Percentiles rank a stretch among this genome's conserved stretches.
phyloP scores from a whole-genome alignment of 352 stramenopile genomes.

The Phytophthora pisi region DNA sequence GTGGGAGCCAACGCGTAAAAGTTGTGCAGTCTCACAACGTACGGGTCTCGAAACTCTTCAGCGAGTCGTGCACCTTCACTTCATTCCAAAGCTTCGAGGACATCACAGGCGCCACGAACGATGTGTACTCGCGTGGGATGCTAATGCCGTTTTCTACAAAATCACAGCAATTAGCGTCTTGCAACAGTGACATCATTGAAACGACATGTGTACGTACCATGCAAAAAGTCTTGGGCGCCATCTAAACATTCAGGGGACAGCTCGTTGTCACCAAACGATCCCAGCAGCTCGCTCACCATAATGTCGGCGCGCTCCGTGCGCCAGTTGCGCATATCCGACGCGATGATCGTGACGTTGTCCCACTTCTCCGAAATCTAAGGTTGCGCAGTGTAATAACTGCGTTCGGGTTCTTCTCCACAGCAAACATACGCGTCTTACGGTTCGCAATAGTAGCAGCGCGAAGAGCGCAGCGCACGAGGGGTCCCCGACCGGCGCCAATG shows the following conservation, averaged over 20 bases:
- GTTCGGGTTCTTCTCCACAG: constrained; percentile 99
- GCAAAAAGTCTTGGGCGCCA: constrained; percentile 92
- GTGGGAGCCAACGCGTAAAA: constrained; percentile 85
- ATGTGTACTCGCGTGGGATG: constrained; percentile 94
- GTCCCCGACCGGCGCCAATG: constrained; percentile 95
- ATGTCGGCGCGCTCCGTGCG: constrained; percentile 90
- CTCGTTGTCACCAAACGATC: constrained; percentile 98
- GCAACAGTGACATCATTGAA: neutral
- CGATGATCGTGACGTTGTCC: constrained; percentile 87
- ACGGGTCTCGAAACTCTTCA: constrained; percentile 96
- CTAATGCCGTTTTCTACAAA: constrained; percentile 79
- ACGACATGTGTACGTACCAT: constrained; percentile 47
- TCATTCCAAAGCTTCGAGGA: constrained; percentile 94
- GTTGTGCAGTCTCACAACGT: constrained; percentile 97
- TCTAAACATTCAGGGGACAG: constrained; percentile 99
- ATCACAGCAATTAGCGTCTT: constrained; percentile 12
- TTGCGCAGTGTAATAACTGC: constrained; percentile 95
- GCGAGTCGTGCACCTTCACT: constrained; percentile 74
- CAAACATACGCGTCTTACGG: constrained; percentile 90
- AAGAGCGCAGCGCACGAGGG: constrained; percentile 92
- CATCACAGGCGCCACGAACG: constrained; percentile 95
- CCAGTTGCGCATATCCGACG: constrained; percentile 89
- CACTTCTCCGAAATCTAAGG: constrained; percentile 84
- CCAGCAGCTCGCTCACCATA: constrained; percentile 96
- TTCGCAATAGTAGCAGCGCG: constrained; percentile 67